Percentiles rank a stretch among this genome's conserved stretches.
These are phyloP conservation scores for Termitomyces sp. DNA, from an alignment of 768 basidiomycete species.

Conservation along the genomic window DNA sequence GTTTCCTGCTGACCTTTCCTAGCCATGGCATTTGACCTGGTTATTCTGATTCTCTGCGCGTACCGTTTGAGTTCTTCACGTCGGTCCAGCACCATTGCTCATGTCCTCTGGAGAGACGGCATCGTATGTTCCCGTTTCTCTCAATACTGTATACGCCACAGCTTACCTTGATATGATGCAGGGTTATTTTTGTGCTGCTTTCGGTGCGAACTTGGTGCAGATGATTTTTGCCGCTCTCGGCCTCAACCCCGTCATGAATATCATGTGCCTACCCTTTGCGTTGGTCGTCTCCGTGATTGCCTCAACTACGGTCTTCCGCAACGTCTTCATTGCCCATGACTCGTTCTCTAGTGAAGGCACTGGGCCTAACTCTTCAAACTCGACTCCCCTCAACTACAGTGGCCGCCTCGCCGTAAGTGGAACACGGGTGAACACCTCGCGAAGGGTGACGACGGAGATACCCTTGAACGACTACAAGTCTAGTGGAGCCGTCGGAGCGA, in stretches of 20 bases:
- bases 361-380: conserved; percentile 1
- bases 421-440: conserved; percentile 4
- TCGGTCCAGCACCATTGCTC: conserved; percentile 20
- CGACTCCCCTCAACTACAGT: not conserved
- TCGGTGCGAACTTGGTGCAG: conserved; percentile 27
- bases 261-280: conserved; percentile 26
- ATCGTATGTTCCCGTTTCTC: conserved; percentile 17
- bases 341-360: conserved; percentile 18
- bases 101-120: conserved; percentile 25
- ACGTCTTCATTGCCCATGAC: conserved; percentile 27
- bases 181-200: conserved; percentile 27
- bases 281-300: conserved; percentile 30
- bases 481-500: conserved; percentile 6
- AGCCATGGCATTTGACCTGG: conserved; percentile 29
- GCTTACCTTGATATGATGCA: conserved; percentile 1
- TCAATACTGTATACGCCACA: not conserved
- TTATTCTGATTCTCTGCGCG: conserved; percentile 24
- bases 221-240: conserved; percentile 25
- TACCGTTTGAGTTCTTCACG: conserved; percentile 18
- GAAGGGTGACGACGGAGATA: conserved; percentile 14
- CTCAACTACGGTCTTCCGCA: conserved; percentile 28
- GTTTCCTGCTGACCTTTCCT: not conserved
- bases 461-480: conserved; percentile 15
- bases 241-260: conserved; percentile 29
- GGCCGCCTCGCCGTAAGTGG: conserved; percentile 1